Evolutionary conservation across 768 basidiomycete species (phyloP), one percentile per base, ranked within the genome.

Genomic region (Russula emetica): DNA sequence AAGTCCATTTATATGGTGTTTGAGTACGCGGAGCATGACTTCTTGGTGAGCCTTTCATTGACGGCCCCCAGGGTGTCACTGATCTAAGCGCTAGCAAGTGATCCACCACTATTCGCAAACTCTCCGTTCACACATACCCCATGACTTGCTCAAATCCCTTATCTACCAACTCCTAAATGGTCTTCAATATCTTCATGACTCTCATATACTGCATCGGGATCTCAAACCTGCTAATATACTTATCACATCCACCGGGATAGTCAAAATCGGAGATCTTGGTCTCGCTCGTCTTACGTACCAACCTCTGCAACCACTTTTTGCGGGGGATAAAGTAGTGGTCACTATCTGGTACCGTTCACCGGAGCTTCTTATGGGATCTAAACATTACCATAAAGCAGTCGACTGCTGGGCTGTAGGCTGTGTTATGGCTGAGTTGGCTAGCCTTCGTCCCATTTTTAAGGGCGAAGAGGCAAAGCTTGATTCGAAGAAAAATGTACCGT

Each of bases 1-100:
- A 98, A 98, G 74, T 94, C 93, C 1, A 98, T 99, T 66, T 97
- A 94, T 74, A 98, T 99, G 93, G 94, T 98, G 16, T 98, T 99
- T 69, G 96, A 98, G 69, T 99, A 97, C 70, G 96, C 96, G 7
- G 97, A 98, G 71, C 97, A 99, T 71, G 97, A 99, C 75, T 98
- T 98, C 72, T 81, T 98, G 54, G 95, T 94, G 66, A 63, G 91
- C 76, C 16, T 28, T 26, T 16, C 28, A 30, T 52, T 40, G 26
- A 47, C 42, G 24, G 10, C 5, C 34, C 7, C 26, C 28, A 51
- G 30, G 14, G 59, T 58, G 49, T 26, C 30, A 22, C 45, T 58
- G 54, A 56, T 42, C 22, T 26, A n/a, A 40, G 13, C 20, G 49
- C 20, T 53, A 98, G 92, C 97, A 99, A 94, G 88, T 99, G 55